These are phyloP conservation scores for Acacia concinna DNA, from an alignment of 331 rosid genomes.

Conservation along the genomic window DNA sequence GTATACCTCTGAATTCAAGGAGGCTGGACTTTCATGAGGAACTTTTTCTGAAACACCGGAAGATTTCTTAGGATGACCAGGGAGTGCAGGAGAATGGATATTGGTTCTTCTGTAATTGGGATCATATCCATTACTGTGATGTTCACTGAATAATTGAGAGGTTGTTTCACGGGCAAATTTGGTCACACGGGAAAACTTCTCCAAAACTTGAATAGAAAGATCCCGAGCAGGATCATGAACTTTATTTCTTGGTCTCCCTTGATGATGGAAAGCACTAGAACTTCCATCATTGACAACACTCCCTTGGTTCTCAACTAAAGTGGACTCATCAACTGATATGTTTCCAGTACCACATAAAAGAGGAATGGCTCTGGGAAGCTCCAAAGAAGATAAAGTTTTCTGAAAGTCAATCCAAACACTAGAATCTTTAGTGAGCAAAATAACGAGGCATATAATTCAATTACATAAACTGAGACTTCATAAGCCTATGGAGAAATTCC, in stretches of 20 bases:
- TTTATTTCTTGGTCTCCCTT: conserved; percentile 66
- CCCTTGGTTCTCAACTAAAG: conserved; percentile 50
- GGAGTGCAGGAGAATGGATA: conserved; percentile 39
- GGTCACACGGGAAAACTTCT: conserved; percentile 93
- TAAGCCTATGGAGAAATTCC: conserved; percentile 6
- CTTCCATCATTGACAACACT: conserved; percentile 48
- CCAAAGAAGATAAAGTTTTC: conserved; percentile 96
- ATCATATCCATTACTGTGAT: conserved; percentile 68
- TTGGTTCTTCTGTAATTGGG: conserved; percentile 53
- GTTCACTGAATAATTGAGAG: conserved; percentile 85
- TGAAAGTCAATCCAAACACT: conserved; percentile 43
- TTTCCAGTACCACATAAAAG: conserved; percentile 58
- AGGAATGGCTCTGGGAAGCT: conserved; percentile 81
- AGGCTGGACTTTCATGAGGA: conserved; percentile 45
- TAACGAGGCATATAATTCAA: neutral
- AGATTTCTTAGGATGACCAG: conserved; percentile 50
- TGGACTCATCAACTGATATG: conserved; percentile 46
- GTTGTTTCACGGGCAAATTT: conserved; percentile 95
- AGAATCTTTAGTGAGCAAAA: conserved; percentile 3
- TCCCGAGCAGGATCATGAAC: conserved; percentile 85
- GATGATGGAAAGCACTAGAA: conserved; percentile 45
- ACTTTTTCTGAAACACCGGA: conserved; percentile 40
- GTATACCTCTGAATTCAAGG: conserved; percentile 68
- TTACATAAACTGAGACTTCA: conserved; percentile 9
- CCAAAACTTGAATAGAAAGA: conserved; percentile 89